Base-by-base conservation (phyloP, 2,329 filamentous ascomycete genomes). In the Colletotrichum abscissum region DNA sequence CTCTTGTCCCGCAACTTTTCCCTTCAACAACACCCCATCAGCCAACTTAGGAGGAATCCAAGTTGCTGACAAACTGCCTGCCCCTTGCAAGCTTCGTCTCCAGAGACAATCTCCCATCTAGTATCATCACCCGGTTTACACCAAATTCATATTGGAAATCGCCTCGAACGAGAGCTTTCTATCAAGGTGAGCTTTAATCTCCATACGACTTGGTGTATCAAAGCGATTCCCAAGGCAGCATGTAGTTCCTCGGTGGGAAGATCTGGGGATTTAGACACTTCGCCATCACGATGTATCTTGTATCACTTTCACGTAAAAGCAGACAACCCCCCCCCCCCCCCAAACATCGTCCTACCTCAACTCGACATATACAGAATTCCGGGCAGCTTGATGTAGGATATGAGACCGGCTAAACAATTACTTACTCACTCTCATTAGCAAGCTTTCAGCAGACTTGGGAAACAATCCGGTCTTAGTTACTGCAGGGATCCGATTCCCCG, bases 111-210 rank as follows among this genome's bases (percentile, higher is more conserved):
- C 11, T 14, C 8, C 42, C 28, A 19, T 49, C 35, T 46, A 33
- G 5, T 6, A 9, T 28, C 30, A 16, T 28, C 26, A 64, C 22
- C 14, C 24, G 16, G 16, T 6, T 65, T 7, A 19, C 38, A 42
- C 14, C 30, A 55, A 35, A n/a, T n/a, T 38, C 22, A 9, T 30
- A 33, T 38, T 16, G 33, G 24, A 22, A 55, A n/a, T 38, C 57
- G 19, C 49, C 14, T 28, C 26, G 5, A 12, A 42, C 6, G 28
- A 28, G 26, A 55, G 52, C 52, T 65, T 30, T 24, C 38, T 22
- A 30, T 65, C 52, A 57, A 65, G 63, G 63, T 65, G 52, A 28
- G 63, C 63, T 46, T 65, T 22, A 24, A 42, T 26, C 35, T 12
- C 63, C 19, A 19, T 46, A 33, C 28, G 55, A 12, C 9, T 11